These are phyloP conservation scores for Podaxis pistillaris DNA, from an alignment of 768 basidiomycete species.

Conservation along the genomic window DNA sequence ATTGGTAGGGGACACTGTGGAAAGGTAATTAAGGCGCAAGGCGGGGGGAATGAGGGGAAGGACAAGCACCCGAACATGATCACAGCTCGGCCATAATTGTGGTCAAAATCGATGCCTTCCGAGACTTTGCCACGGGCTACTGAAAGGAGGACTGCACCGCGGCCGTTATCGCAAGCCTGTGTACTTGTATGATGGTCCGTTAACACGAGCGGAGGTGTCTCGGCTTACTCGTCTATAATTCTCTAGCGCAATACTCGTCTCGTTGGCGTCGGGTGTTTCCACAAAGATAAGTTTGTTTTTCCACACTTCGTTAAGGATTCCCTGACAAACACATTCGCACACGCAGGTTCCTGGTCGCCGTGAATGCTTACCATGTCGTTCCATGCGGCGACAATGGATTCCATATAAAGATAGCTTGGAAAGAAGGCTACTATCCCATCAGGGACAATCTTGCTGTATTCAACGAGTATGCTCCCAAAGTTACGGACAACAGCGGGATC, in stretches of 20 bases:
- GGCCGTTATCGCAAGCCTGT: conserved; percentile 97
- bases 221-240: conserved; percentile 84
- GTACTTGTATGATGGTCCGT: conserved; percentile 4
- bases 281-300: conserved; percentile 99
- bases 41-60: conserved; percentile 4
- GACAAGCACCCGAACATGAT: conserved; percentile 93
- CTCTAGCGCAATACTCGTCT: conserved; percentile 96
- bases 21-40: conserved; percentile 17
- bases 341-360: neutral
- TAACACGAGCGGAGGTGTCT: conserved; percentile 3
- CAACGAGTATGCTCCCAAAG: conserved; percentile 96
- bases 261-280: conserved; percentile 98
- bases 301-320: conserved; percentile 98
- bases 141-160: conserved; percentile 93
- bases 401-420: conserved; percentile 99
- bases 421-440: conserved; percentile 99
- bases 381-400: conserved; percentile 99
- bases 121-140: conserved; percentile 99
- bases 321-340: conserved; percentile 45
- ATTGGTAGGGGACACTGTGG: conserved; percentile 88
- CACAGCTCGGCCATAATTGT: conserved; percentile 98
- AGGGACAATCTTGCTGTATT: conserved; percentile 97
- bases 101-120: conserved; percentile 99
- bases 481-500: conserved; percentile 99
- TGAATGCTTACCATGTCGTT: conserved; percentile 89